Base-by-base conservation (phyloP, 2,329 filamentous ascomycete species). In the Penicillium sp. region DNA sequence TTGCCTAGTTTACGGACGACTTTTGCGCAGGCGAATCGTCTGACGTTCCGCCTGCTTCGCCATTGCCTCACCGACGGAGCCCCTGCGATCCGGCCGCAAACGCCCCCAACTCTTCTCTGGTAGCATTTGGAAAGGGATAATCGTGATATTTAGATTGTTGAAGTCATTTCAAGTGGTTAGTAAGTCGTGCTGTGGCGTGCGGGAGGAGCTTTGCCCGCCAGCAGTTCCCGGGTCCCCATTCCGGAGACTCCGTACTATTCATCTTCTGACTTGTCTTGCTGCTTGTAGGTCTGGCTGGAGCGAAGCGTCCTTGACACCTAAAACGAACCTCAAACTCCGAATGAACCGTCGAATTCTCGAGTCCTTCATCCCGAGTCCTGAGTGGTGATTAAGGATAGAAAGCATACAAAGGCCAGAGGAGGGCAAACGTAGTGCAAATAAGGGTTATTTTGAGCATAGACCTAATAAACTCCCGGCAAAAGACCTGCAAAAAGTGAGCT, bases 31-130 rank as follows among this genome's bases (percentile, higher is more conserved):
- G 62, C 63, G 62, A 61, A 63, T 62, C 54, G 53, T 66, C 63
- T 63, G 53, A 59, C 65, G 53, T 62, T 60, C 52, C 51, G 57
- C 56, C 62, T 61, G 62, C 59, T 58, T 69, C 65, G 66, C 64
- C 63, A 58, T 60, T 61, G 64, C 60, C 66, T 60, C 61, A 62
- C 65, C 66, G 65, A 66, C 64, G 55, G 45, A 41, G 26, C 53
- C 64, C 62, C 62, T 59, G 63, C 46, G 54, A 56, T 62, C 59
- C 45, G 51, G 50, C 47, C 56, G 46, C 55, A 47, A 51, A 50
- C 45, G 11, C 45, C 21, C 19, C 47, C 29, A 48, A 46, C 31
- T 19, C 45, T 41, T 17, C 53, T 48, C 35, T 60, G 52, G 57
- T 44, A 44, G 47, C 13, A 29, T 59, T 17, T 45, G 15, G 23